phyloP scores from a whole-genome alignment of 768 basidiomycete species.

The Phylloporus sp. region DNA sequence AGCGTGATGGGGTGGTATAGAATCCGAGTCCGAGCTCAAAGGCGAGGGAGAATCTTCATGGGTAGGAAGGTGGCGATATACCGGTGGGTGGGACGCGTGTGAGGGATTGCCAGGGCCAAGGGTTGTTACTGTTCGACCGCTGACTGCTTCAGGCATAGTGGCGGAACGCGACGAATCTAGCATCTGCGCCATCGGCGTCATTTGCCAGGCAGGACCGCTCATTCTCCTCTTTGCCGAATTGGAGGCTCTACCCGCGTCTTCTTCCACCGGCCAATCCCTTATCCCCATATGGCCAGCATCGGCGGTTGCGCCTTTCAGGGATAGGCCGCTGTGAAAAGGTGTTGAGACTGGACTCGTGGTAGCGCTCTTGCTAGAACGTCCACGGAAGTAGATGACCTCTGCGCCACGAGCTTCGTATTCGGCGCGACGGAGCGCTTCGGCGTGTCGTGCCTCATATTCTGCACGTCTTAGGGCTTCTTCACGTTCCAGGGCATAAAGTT shows the following conservation, averaged over 20 bases:
- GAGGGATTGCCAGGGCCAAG: conserved; percentile 34
- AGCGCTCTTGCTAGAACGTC: conserved; percentile 53
- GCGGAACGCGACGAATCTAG: conserved; percentile 17
- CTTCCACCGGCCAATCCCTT: conserved; percentile 32
- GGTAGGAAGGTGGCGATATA: conserved; percentile 31
- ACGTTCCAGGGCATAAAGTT: conserved; percentile 84
- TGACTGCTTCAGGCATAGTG: conserved; percentile 12
- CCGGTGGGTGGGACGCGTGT: conserved; percentile 31
- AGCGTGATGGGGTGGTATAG: conserved; percentile 30
- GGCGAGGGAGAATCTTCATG: conserved; percentile 68
- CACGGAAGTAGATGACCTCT: conserved; percentile 38
- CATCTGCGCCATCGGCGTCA: conserved; percentile 36
- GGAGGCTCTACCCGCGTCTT: conserved; percentile 22
- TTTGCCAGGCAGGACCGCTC: conserved; percentile 54
- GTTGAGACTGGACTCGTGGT: conserved; percentile 60
- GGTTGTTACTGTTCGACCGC: conserved; percentile 13
- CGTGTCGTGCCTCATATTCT: conserved; percentile 78
- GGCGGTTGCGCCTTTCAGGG: conserved; percentile 24
- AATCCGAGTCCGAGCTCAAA: conserved; percentile 61
- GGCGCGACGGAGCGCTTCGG: conserved; percentile 60
- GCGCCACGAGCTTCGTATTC: conserved; percentile 54
- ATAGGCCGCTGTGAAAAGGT: conserved; percentile 29
- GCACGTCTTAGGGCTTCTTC: conserved; percentile 79
- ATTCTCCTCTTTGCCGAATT: conserved; percentile 40
- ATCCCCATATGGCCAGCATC: conserved; percentile 42